These are phyloP conservation scores for Physaria fendleri DNA, from an alignment of 345 rosid species.

Conservation along the genomic window DNA sequence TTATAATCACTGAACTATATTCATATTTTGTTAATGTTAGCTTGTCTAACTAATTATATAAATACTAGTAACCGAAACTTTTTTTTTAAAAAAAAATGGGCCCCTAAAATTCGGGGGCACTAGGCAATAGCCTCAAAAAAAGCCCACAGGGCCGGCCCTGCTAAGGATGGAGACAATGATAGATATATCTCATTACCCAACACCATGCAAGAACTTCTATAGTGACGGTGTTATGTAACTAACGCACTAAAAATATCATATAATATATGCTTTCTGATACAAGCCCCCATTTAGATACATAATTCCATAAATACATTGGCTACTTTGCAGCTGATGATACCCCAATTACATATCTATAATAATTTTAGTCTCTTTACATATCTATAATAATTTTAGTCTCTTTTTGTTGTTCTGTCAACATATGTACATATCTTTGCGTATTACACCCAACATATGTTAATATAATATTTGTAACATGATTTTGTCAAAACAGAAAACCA, in stretches of 20 bases:
- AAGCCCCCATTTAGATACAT: conserved; percentile 3
- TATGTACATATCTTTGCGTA: background rate
- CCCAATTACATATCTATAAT: background rate
- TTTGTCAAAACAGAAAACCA: background rate
- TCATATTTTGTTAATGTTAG: too few species aligned
- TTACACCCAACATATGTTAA: background rate
- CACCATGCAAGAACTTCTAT: conserved; percentile 2
- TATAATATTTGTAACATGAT: background rate
- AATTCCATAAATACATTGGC: background rate
- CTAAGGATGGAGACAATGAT: conserved; percentile 11
- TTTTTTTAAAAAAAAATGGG: too few species aligned
- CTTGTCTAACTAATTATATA: too few species aligned
- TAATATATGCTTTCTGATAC: background rate
- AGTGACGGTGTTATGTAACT: conserved; percentile 19
- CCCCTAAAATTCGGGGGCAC: too few species aligned
- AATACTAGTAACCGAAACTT: too few species aligned
- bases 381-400: background rate
- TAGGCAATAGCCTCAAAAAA: too few species aligned
- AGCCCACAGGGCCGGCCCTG: too few species aligned
- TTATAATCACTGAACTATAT: too few species aligned
- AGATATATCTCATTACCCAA: background rate
- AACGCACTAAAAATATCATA: conserved; percentile 24
- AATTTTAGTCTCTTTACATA: too few species aligned
- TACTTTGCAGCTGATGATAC: background rate
- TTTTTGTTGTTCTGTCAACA: background rate